Evolutionary conservation across 306 rosid genomes (phyloP), one percentile per base, ranked within the genome.

Genomic region (Gastrolobium bilobum): DNA sequence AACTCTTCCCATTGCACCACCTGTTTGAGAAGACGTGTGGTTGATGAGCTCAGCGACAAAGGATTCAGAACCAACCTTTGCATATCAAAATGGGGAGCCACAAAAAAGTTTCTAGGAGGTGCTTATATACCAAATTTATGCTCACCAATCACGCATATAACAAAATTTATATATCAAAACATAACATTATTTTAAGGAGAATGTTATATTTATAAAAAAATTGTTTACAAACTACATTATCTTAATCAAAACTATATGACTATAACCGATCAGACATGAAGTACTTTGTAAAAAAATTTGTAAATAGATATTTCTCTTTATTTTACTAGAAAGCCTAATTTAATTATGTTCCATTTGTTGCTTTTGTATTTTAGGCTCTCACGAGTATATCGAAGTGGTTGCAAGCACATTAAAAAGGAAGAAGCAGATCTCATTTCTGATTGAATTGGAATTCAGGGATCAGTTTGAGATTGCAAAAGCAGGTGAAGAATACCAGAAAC

Each of bases 21-120:
- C 11, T 91, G 96, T 80, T 78, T 91, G 68, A 79, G 90, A 84
- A 82, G 78, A 71, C 20, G 5, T 33, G 84, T 87, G 0, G 89
- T 89, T 57, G 4, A 63, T 37, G 4, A 64, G 62, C 96, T 91
- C 30, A 7, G 73, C 11, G 47, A 84, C 20, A 85, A n/a, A 68
- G 96, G 96, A 37, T 63, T 87, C 78, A 84, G 7, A 3, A 85
- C 96, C 68, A 68, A 83, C 46, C 86, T 85, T 34, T 38, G 90
- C 60, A 47, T 69, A 33, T 91, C 96, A 13, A 87, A 82, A 75
- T 91, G 96, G 96, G 78, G 50, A 11, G 33, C 80, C 84, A 85
- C 93, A 3, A 68, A 67, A 66, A 86, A 85, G 11, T 29, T 67
- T 46, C 96, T 83, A 0, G 87, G 84, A 89, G 91, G 95, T 90